Evolutionary conservation across 495 filamentous ascomycete species (phyloP).

Genomic region (Penicillium coprophilum): DNA sequence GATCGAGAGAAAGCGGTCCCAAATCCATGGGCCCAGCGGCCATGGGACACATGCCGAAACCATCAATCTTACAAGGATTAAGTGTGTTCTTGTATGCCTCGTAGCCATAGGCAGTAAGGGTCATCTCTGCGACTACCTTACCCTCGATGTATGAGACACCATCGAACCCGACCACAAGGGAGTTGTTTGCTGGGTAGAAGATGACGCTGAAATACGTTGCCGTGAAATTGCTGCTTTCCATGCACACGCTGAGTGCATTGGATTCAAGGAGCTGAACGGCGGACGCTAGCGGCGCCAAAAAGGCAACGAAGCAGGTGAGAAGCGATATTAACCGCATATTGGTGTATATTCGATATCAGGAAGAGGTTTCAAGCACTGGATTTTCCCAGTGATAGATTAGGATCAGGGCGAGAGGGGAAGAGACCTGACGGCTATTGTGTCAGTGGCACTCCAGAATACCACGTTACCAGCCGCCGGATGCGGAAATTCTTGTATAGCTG

Average conservation of each 20-base stretch:
- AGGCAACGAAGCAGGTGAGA: conserved; percentile 40
- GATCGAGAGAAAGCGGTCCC: conserved; percentile 59
- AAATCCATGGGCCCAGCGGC: conserved; percentile 77
- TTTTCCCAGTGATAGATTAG: conserved; percentile 14
- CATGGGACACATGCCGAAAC: conserved; percentile 92
- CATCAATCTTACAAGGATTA: conserved; percentile 69
- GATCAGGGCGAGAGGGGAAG: conserved; percentile 19
- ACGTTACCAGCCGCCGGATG: conserved; percentile 44
- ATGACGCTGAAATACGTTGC: conserved; percentile 79
- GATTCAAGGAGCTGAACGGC: conserved; percentile 59
- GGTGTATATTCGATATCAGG: conserved; percentile 16
- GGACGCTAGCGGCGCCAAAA: conserved; percentile 40
- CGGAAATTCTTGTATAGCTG: conserved; percentile 31
- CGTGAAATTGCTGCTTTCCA: conserved; percentile 74
- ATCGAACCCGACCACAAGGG: conserved; percentile 71
- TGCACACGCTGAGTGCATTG: conserved; percentile 75
- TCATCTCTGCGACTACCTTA: conserved; percentile 75
- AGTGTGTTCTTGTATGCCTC: conserved; percentile 60
- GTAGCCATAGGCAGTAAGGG: conserved; percentile 81
- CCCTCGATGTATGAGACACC: conserved; percentile 84
- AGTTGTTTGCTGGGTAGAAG: conserved; percentile 74
- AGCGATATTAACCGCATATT: conserved; percentile 44
- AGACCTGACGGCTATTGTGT: conserved; percentile 29
- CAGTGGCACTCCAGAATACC: conserved; percentile 40
- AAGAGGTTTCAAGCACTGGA: conserved; percentile 12